Conservation (phyloP, 2,329 filamentous ascomycete species). For the Albifimbria verrucaria region DNA sequence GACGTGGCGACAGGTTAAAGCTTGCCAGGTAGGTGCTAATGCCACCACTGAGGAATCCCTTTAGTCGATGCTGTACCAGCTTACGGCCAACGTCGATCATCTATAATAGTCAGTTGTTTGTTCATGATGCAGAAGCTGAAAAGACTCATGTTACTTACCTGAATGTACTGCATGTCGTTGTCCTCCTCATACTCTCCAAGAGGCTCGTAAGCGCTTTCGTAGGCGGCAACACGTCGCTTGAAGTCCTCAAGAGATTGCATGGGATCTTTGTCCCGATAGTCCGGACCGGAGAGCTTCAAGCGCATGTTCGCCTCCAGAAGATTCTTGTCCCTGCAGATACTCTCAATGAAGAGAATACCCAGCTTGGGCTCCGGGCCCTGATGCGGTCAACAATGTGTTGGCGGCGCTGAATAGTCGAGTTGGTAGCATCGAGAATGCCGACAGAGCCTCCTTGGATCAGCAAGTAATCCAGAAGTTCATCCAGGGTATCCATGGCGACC, state of each 20-base stretch:
- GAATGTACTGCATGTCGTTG: conserved; percentile 89
- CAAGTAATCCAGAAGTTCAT: conserved; percentile 89
- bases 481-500: conserved; percentile 85
- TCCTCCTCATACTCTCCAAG: conserved; percentile 89
- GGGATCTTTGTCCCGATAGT: conserved; percentile 94
- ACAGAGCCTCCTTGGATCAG: conserved; percentile 79
- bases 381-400: conserved; percentile 82
- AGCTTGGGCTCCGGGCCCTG: conserved; percentile 79
- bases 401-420: conserved; percentile 85
- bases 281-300: conserved; percentile 89
- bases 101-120: conserved; percentile 29
- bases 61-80: conserved; percentile 83
- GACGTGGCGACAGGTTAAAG: conserved; percentile 91
- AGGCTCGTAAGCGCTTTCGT: conserved; percentile 90
- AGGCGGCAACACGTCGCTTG: conserved; percentile 85
- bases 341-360: conserved; percentile 93
- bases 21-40: conserved; percentile 94
- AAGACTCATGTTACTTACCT: conserved; percentile 43
- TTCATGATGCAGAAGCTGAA: background rate
- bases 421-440: conserved; percentile 94
- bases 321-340: conserved; percentile 80
- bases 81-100: conserved; percentile 98
- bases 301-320: conserved; percentile 96
- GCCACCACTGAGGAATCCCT: conserved; percentile 86
- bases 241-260: conserved; percentile 82